phyloP scores from a whole-genome alignment of 2,329 filamentous ascomycete genomes.

The Dothistroma septosporum region DNA sequence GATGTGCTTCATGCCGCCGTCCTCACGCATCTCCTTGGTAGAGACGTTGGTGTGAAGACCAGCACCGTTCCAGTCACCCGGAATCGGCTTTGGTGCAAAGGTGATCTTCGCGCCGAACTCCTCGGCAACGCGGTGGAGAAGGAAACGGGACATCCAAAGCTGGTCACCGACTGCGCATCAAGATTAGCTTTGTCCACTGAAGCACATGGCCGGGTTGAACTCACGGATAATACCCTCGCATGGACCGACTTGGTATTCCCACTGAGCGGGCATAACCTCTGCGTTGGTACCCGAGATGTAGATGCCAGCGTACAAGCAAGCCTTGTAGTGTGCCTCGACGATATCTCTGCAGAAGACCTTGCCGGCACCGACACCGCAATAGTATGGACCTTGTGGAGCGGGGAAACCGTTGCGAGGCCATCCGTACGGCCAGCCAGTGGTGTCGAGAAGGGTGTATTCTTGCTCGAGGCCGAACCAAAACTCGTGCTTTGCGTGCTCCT shows the following conservation, averaged over 20 bases:
- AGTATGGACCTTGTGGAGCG: conserved; percentile 89
- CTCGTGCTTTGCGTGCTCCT: conserved; percentile 72
- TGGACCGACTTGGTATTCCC: conserved; percentile 96
- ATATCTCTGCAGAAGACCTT: conserved; percentile 98
- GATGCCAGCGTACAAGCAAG: conserved; percentile 81
- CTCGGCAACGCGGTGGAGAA: conserved; percentile 86
- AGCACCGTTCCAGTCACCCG: conserved; percentile 94
- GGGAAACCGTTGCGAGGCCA: conserved; percentile 87
- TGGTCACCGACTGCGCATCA: conserved; percentile 73
- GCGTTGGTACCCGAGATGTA: conserved; percentile 98
- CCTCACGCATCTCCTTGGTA: conserved; percentile 78
- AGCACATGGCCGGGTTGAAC: conserved; percentile 34
- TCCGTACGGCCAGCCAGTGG: conserved; percentile 83
- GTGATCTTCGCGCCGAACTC: conserved; percentile 96
- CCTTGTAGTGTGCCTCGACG: conserved; percentile 90
- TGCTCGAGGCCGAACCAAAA: conserved; percentile 99
- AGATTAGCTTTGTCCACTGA: conserved; percentile 6
- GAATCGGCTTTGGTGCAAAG: conserved; percentile 91
- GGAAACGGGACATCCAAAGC: conserved; percentile 88
- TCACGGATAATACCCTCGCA: conserved; percentile 78
- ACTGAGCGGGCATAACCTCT: conserved; percentile 96
- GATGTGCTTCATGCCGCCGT: conserved; percentile 94
- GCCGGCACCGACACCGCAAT: conserved; percentile 95
- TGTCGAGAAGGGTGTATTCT: conserved; percentile 91
- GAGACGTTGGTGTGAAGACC: conserved; percentile 94